Evolutionary conservation across 2,329 filamentous ascomycete genomes (phyloP), one percentile per base, ranked within the genome.

Genomic region (Tolypocladium nubicola): DNA sequence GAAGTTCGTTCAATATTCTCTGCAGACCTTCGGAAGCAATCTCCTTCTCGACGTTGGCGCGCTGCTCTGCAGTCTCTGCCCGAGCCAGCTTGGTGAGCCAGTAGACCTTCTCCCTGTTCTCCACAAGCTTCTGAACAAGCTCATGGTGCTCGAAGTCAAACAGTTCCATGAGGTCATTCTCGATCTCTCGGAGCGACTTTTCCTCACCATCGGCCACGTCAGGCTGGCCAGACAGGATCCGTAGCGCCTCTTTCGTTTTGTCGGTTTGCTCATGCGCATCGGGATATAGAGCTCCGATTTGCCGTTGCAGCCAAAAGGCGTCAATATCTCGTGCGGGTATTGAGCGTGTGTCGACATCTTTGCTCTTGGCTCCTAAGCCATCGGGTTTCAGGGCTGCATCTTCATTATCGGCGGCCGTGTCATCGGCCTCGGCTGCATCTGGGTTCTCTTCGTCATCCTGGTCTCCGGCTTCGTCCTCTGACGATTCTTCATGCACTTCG

Each of bases 61-160:
- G 86, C 62, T 89, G 86, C 61, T 89, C 85, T 57, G 89, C 84
- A 67, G 89, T 88, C 58, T 93, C 91, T 52, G 90, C 89, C 66
- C 86, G 84, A 53, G 91, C 88, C 76, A 96, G 86, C 63, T 85
- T 85, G 13, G 93, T 97, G 45, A 95, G 88, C 94, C 95, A 99
- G 13, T 96, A 89, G 57, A 99, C 85, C 76, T 94, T 95, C 66
- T 97, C 90, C 58, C 90, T 84, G 72, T 99, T 99, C 64, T 87
- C 84, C 57, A 97, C 91, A 19, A 99, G 81, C 71, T 90, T 93
- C 62, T 90, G 87, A 33, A 97, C 94, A 56, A 97, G 80, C 62
- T 97, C 91, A 60, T 95, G 90, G 67, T 97, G 89, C 66, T 97
- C 93, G 67, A 96, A 99, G 66, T 99, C 94, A 65, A 99, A 97